Percentiles rank a stretch among this genome's conserved stretches.
Conservation (phyloP, 805 yeast genomes). For the Saturnispora ahearnii region DNA sequence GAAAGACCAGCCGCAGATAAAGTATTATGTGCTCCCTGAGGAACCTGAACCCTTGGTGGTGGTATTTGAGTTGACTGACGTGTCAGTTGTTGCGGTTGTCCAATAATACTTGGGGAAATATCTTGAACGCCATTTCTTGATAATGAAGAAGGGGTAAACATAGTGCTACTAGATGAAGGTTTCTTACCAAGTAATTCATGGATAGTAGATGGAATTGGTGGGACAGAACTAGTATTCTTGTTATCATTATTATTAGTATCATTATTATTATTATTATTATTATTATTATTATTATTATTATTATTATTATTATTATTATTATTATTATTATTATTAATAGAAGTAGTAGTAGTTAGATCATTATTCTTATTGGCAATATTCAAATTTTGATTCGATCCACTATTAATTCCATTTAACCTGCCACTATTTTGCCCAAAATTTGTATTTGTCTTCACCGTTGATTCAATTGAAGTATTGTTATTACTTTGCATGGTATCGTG, state of each 20-base stretch:
- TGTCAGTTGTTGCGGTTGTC: slow-evolving; percentile 19
- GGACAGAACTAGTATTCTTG: slow-evolving; percentile 16
- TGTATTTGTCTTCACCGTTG: not conserved
- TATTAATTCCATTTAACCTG: not conserved
- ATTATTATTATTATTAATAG: not conserved
- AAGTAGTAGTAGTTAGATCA: not conserved
- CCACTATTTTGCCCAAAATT: not conserved
- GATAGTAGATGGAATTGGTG: slow-evolving; percentile 30
- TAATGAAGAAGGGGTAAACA: slow-evolving; percentile 1
- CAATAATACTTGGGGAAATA: not conserved
- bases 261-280: not conserved
- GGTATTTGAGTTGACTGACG: slow-evolving; percentile 4
- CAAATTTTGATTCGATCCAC: not conserved
- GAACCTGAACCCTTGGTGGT: slow-evolving; percentile 46
- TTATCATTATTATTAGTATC: not conserved
- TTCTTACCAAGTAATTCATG: slow-evolving; percentile 13
- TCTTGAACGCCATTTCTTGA: not conserved
- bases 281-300: not conserved
- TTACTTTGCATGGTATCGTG: slow-evolving; percentile 12
- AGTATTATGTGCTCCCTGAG: slow-evolving; percentile 61
- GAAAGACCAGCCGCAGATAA: slow-evolving; percentile 58
- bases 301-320: not conserved
- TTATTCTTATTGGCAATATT: not conserved
- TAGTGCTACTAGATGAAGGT: not conserved
- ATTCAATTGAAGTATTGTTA: not conserved